Evolutionary conservation across 495 filamentous ascomycete species (phyloP), one percentile per base, ranked within the genome.

Genomic region (Glutinoglossum americanum): DNA sequence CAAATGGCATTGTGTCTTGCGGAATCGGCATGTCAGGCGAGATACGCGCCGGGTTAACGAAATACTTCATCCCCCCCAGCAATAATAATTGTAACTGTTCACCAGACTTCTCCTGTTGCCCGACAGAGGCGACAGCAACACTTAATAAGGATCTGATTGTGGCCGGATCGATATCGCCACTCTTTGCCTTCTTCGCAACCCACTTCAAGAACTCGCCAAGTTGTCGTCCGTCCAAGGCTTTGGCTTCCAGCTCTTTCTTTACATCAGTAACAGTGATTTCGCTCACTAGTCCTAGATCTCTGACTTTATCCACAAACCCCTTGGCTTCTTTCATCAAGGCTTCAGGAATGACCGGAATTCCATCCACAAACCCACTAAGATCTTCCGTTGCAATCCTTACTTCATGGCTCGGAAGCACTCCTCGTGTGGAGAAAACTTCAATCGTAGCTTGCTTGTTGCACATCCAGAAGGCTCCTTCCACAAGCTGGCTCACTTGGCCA

Each of bases 381-480:
- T 93, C 86, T 57, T 88, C 82, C 7, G 82, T 83, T 9, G 83
- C 83, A 57, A 88, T 72, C 17, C 93, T 83, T 55, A 94, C 87
- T 51, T 83, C 72, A 21, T 81, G 77, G 25, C 82, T 88, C 35
- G 81, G 76, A 41, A 93, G 74, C 1, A 99, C 81, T 51, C 93
- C 93, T 56, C 80, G 77, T 6, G 86, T 92, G 13, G 87, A 94
- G 57, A 92, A 77, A 3, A 97, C 76, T 62, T 95, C 89, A 60
- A 97, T 89, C 0, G 79, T 81, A 0, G 81, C 75, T 37, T 81
- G 80, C 61, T 81, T 85, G 65, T 84, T 87, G 54, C 85, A 87
- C 59, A 79, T 89, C 92, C 92, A 99, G 65, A 97, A 99, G 0
- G 85, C 85, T 67, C 93, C 84, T 67, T 94, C 86, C 58, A 97